These are phyloP conservation scores for Sclerotinia nivalis DNA, from an alignment of 2,329 filamentous ascomycete genomes.

Conservation along the genomic window DNA sequence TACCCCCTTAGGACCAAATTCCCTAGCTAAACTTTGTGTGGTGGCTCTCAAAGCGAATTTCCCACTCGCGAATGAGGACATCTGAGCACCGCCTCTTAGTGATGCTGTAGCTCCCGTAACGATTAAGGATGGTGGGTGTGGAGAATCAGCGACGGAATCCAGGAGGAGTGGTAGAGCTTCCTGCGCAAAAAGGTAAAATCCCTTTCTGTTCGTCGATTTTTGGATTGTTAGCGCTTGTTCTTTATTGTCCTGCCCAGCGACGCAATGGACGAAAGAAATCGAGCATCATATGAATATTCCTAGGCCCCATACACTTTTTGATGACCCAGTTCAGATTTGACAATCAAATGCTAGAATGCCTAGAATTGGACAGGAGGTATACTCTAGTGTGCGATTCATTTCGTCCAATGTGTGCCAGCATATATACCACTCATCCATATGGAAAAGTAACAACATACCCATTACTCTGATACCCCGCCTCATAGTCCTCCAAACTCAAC, in stretches of 20 bases:
- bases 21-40: constrained; percentile 72
- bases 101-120: constrained; percentile 87
- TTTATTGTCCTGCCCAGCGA: no score
- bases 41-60: constrained; percentile 80
- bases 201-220: constrained; percentile 42
- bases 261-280: no score
- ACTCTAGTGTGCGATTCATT: no score
- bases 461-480: constrained; percentile 48
- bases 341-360: no score
- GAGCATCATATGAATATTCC: no score
- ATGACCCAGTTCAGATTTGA: no score
- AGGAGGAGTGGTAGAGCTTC: constrained; percentile 69
- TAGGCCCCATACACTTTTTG: no score
- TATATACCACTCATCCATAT: no score
- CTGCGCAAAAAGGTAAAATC: constrained; percentile 77
- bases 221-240: constrained; percentile 5
- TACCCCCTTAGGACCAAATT: constrained; percentile 81
- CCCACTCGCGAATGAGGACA: constrained; percentile 71
- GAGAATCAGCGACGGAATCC: constrained; percentile 52
- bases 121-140: constrained; percentile 74
- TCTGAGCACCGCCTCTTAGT: constrained; percentile 67
- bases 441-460: constrained; percentile 47
- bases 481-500: constrained; percentile 51
- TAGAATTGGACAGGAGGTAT: no score
- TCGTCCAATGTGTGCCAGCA: no score